Conservation (phyloP, 768 basidiomycete species). For the Kwoniella sp. region DNA sequence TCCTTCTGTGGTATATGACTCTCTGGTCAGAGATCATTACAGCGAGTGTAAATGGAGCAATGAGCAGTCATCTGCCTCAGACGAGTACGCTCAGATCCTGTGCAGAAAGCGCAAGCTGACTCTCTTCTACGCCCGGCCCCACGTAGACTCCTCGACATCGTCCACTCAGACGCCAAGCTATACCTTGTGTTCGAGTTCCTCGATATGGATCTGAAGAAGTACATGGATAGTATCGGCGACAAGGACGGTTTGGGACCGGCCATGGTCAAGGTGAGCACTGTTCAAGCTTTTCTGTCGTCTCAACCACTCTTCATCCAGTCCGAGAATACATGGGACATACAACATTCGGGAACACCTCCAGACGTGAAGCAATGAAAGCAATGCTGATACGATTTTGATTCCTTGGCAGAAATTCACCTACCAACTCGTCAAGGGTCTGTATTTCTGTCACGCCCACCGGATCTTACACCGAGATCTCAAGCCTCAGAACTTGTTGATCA, state of each 20-base stretch:
- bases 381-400: not conserved
- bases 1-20: too few relatives aligned
- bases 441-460: slow-evolving; percentile 92
- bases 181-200: slow-evolving; percentile 98
- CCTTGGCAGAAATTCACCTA: slow-evolving; percentile 85
- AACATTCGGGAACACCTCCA: not conserved
- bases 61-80: too few relatives aligned
- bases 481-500: slow-evolving; percentile 92
- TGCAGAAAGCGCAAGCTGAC: too few relatives aligned
- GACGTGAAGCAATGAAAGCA: not conserved
- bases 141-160: slow-evolving; percentile 87
- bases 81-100: too few relatives aligned
- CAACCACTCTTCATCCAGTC: not conserved
- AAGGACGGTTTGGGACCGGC: slow-evolving; percentile 64
- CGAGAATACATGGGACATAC: not conserved
- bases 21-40: too few relatives aligned
- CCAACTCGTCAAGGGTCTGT: slow-evolving; percentile 82
- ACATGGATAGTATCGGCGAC: slow-evolving; percentile 86
- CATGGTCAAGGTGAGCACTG: slow-evolving; percentile 75
- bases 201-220: slow-evolving; percentile 93
- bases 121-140: not conserved
- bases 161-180: slow-evolving; percentile 94
- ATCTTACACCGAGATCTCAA: slow-evolving; percentile 97
- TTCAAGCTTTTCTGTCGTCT: not conserved
- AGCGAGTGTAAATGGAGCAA: too few relatives aligned